These are phyloP conservation scores for Rhipidocladum racemiflorum DNA, from an alignment of 176 grass and related monocot genomes.

Conservation along the genomic window DNA sequence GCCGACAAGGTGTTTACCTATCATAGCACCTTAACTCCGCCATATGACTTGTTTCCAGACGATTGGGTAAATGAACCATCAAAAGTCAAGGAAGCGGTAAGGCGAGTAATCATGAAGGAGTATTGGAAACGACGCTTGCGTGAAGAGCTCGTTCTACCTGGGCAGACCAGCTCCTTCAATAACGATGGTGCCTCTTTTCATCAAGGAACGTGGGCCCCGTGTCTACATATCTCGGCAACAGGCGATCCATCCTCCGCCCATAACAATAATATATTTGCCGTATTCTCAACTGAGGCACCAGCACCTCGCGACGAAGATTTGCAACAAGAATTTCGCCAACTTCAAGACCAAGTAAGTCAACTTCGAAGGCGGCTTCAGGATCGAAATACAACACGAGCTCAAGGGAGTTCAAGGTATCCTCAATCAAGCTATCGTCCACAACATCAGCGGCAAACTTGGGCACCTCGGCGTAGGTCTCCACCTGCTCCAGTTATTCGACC, in stretches of 20 bases:
- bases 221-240: accelerated
- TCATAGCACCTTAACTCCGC: accelerated
- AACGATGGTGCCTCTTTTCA: too few species aligned
- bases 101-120: neutral
- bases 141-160: neutral
- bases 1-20: neutral
- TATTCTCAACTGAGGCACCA: neutral
- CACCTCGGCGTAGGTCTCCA: neutral
- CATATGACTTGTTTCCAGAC: neutral
- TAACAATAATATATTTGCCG: neutral
- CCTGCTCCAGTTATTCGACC: too few species aligned
- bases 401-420: accelerated
- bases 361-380: neutral
- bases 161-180: neutral
- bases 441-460: neutral
- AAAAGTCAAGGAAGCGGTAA: neutral
- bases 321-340: neutral
- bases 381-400: neutral
- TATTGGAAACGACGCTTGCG: neutral
- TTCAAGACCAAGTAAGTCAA: neutral
- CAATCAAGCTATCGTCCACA: neutral
- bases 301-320: neutral
- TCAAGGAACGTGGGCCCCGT: accelerated
- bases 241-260: accelerated
- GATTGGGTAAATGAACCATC: neutral